A percentile compares a stretch with the other conserved stretches of the same genome.
Evolutionary conservation across 306 rosid genomes (phyloP).

Genomic region (Cucurbita pepo): DNA sequence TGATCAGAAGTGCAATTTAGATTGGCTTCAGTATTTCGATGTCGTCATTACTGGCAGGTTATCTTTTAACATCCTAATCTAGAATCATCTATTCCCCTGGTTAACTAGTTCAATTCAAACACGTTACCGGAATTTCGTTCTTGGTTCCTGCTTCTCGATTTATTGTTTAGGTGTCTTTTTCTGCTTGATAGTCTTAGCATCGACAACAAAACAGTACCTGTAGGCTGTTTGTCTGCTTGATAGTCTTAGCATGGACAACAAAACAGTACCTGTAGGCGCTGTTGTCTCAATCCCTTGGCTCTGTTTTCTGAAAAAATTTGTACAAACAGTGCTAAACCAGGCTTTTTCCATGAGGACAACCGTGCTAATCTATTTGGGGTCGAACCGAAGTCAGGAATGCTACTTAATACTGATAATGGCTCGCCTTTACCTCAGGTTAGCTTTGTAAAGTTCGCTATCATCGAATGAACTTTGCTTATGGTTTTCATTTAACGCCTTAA

Average conservation of each 20-base stretch:
- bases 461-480: not conserved
- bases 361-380: conserved; percentile 87
- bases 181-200: not conserved
- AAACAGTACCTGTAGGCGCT: not conserved
- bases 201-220: not conserved
- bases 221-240: not conserved
- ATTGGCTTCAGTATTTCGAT: conserved; percentile 86
- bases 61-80: not conserved
- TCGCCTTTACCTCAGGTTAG: conserved; percentile 84
- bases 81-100: not conserved
- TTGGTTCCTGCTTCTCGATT: not conserved
- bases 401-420: conserved; percentile 88
- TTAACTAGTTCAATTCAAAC: not conserved
- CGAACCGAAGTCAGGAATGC: conserved; percentile 82
- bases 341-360: conserved; percentile 81
- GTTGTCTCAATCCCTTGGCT: not conserved
- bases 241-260: not conserved
- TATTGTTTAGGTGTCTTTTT: not conserved
- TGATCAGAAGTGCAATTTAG: conserved; percentile 36
- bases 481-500: not conserved
- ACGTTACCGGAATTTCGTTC: not conserved
- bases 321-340: conserved; percentile 78
- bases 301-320: not conserved
- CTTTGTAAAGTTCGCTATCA: not conserved
- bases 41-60: conserved; percentile 96